phyloP scores from a whole-genome alignment of 2,329 filamentous ascomycete species.

The Colletotrichum echinochloae region DNA sequence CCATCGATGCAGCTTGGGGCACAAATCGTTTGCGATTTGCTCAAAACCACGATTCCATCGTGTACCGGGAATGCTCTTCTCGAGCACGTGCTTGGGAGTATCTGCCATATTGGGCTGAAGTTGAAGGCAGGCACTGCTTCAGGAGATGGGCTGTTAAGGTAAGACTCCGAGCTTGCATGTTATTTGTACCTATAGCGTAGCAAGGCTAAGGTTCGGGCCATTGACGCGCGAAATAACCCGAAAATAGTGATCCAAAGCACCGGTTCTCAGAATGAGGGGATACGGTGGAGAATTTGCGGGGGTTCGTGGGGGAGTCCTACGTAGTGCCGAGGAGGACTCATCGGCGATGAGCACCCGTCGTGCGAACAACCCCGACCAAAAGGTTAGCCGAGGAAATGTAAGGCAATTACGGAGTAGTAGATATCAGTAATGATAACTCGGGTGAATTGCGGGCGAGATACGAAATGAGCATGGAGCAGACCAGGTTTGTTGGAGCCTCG shows the following conservation, averaged over 20 bases:
- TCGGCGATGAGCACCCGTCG: too few relatives aligned
- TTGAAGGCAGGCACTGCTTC: not conserved
- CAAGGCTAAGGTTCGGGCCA: conserved; percentile 4
- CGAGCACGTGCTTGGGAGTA: conserved; percentile 27
- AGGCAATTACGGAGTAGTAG: too few relatives aligned
- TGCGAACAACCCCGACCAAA: too few relatives aligned
- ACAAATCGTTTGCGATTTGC: conserved; percentile 26
- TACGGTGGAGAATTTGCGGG: conserved; percentile 22
- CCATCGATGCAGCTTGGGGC: conserved; percentile 40
- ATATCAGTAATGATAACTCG: too few relatives aligned
- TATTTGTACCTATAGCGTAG: not conserved
- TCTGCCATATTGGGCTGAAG: conserved; percentile 16
- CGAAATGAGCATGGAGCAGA: not conserved
- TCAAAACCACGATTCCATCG: conserved; percentile 33
- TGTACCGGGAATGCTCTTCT: conserved; percentile 30
- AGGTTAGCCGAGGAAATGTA: too few relatives aligned
- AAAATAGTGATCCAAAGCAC: conserved; percentile 19
- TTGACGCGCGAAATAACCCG: not conserved
- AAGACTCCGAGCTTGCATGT: not conserved
- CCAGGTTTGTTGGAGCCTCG: not conserved
- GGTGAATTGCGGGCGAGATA: not conserved
- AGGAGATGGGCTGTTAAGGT: conserved; percentile 1
- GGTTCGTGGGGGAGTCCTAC: too few relatives aligned
- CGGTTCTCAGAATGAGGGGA: not conserved
- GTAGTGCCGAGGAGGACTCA: too few relatives aligned